Evolutionary conservation across 495 filamentous ascomycete genomes (phyloP).

Genomic region (Trichoderma orchidacearum): DNA sequence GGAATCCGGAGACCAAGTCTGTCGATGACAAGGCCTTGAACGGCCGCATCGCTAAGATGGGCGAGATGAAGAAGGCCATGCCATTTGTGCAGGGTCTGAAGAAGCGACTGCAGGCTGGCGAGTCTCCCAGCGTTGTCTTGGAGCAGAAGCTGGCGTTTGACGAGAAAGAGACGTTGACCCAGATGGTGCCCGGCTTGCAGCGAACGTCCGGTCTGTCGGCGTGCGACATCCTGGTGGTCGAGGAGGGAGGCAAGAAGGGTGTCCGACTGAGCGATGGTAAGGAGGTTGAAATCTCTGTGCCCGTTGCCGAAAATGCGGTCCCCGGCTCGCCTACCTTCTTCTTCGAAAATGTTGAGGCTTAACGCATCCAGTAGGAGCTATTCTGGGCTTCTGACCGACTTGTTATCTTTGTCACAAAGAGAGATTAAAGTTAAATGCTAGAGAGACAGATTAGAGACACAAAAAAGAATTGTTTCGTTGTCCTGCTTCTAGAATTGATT

Average conservation of each 20-base stretch:
- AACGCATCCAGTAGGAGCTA: background rate
- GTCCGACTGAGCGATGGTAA: conserved; percentile 32
- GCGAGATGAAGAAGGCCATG: conserved; percentile 95
- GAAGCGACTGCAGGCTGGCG: conserved; percentile 52
- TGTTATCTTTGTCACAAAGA: background rate
- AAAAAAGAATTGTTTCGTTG: no score
- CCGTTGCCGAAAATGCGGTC: conserved; percentile 51
- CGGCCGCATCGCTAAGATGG: conserved; percentile 58
- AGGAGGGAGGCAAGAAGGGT: conserved; percentile 56
- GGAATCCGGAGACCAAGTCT: conserved; percentile 21
- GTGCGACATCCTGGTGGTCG: conserved; percentile 50
- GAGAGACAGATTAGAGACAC: background rate
- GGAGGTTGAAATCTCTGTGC: conserved; percentile 42
- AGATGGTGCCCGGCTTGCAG: conserved; percentile 30
- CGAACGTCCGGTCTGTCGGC: conserved; percentile 50
- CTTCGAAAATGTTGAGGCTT: conserved; percentile 57
- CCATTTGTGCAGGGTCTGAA: conserved; percentile 86
- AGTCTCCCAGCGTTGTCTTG: conserved; percentile 51
- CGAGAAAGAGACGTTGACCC: conserved; percentile 53
- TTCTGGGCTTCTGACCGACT: background rate
- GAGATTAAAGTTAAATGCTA: conserved; percentile 1
- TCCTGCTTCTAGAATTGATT: no score
- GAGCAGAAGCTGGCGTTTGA: conserved; percentile 75
- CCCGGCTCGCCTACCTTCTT: conserved; percentile 68
- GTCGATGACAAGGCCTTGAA: conserved; percentile 64